Evolutionary conservation across 306 rosid species (phyloP).

Genomic region (Medicago ruthenica): DNA sequence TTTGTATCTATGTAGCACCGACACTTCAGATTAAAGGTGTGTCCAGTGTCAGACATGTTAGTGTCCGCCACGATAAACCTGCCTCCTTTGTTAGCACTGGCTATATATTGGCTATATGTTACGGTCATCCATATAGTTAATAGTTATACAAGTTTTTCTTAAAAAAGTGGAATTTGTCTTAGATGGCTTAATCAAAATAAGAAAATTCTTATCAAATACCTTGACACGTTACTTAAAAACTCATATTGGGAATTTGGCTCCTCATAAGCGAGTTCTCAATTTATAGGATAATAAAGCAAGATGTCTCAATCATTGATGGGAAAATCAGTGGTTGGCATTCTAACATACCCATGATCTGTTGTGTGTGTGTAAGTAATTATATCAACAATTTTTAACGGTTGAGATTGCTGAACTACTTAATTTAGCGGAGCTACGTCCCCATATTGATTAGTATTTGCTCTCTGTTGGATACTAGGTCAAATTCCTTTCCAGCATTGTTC

Average conservation of each 20-base stretch:
- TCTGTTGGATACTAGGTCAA: slow-evolving; percentile 28
- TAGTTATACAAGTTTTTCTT: neutral
- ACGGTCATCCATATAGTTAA: neutral
- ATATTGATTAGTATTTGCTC: neutral
- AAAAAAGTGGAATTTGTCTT: neutral
- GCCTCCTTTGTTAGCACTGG: slow-evolving; percentile 11
- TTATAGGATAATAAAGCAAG: neutral
- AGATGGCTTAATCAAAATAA: neutral
- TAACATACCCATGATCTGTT: neutral
- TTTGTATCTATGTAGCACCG: neutral
- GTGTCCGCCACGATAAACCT: neutral
- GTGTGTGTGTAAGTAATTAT: neutral
- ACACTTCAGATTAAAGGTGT: neutral
- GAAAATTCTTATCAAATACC: neutral
- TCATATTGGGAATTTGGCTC: neutral
- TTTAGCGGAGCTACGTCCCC: neutral
- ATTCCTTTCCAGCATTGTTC: slow-evolving; percentile 41
- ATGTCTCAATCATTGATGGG: neutral
- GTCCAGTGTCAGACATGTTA: neutral
- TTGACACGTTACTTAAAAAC: neutral
- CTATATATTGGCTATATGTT: neutral
- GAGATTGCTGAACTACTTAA: neutral
- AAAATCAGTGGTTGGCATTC: neutral
- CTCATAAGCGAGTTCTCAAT: neutral
- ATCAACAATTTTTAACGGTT: neutral